Evolutionary conservation across 2,329 filamentous ascomycete species (phyloP).

Genomic region (Apiospora koreana): DNA sequence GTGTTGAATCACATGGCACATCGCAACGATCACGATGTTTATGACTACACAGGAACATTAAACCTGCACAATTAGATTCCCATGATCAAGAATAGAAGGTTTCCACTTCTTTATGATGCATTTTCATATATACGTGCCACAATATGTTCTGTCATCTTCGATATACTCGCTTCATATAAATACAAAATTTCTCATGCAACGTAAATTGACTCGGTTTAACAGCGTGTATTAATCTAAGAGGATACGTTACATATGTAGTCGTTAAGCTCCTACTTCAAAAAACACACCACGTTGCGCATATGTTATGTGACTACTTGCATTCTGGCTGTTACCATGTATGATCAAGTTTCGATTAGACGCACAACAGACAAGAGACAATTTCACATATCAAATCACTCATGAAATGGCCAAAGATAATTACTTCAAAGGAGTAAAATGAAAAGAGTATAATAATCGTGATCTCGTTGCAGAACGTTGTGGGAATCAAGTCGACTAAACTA

Average conservation of each 20-base stretch:
- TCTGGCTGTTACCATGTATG: not conserved
- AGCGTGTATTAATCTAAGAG: too few species aligned
- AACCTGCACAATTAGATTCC: constrained; percentile 3
- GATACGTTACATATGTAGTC: too few species aligned
- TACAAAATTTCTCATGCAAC: too few species aligned
- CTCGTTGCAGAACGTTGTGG: not conserved
- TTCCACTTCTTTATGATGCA: not conserved
- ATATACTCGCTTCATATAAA: too few species aligned
- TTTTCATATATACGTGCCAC: not conserved
- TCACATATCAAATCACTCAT: too few species aligned
- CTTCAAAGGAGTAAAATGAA: not conserved
- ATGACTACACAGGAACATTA: not conserved
- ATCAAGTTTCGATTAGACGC: not conserved
- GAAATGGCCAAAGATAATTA: not conserved
- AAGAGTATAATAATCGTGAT: not conserved
- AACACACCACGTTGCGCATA: too few species aligned
- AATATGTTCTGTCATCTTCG: not conserved
- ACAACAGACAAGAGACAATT: too few species aligned
- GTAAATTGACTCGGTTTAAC: too few species aligned
- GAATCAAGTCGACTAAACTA: constrained; percentile 7
- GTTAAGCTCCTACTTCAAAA: too few species aligned
- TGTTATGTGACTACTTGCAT: not conserved
- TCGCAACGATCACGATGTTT: constrained; percentile 8
- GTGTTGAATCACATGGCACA: not conserved
- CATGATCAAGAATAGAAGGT: not conserved